A percentile compares a stretch with the other conserved stretches of the same genome.
Evolutionary conservation across 1,139 yeast genomes (phyloP).

Genomic region (Candida dubliniensis): DNA sequence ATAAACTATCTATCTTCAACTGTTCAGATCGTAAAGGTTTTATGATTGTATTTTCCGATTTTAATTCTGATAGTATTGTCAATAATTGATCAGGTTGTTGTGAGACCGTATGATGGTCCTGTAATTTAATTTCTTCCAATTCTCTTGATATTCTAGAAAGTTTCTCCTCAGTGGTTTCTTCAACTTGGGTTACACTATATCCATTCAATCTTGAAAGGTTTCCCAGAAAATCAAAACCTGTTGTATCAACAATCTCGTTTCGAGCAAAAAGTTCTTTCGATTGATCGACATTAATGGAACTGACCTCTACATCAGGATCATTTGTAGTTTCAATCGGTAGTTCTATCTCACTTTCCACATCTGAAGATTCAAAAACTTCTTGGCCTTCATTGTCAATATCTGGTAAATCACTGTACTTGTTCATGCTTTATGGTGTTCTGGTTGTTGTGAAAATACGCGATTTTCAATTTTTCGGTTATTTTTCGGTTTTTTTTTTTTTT

Average conservation of each 20-base stretch:
- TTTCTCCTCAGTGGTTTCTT: constrained; percentile 45
- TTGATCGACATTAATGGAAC: constrained; percentile 20
- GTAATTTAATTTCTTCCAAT: constrained; percentile 34
- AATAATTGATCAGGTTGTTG: constrained; percentile 8
- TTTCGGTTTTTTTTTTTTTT: not conserved
- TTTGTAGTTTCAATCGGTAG: not conserved
- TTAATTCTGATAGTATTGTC: constrained; percentile 9
- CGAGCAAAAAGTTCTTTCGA: constrained; percentile 23
- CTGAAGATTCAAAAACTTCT: constrained; percentile 53
- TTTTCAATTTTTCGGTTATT: not conserved
- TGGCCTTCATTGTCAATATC: constrained; percentile 29
- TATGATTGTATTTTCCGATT: not conserved
- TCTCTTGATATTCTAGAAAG: constrained; percentile 47
- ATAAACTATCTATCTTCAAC: constrained; percentile 1
- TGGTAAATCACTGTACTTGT: constrained; percentile 26
- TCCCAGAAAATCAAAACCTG: constrained; percentile 41
- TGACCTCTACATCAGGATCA: constrained; percentile 15
- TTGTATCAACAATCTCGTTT: constrained; percentile 16
- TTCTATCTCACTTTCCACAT: constrained; percentile 35
- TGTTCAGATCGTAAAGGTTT: not conserved
- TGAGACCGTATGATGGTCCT: constrained; percentile 1
- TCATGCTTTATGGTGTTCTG: constrained; percentile 6
- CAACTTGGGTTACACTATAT: constrained; percentile 22
- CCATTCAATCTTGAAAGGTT: constrained; percentile 29
- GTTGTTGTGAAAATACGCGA: not conserved